Evolutionary conservation across 2,329 filamentous ascomycete species (phyloP), one percentile per base, ranked within the genome.

Genomic region (Ceratocystis harringtonii): DNA sequence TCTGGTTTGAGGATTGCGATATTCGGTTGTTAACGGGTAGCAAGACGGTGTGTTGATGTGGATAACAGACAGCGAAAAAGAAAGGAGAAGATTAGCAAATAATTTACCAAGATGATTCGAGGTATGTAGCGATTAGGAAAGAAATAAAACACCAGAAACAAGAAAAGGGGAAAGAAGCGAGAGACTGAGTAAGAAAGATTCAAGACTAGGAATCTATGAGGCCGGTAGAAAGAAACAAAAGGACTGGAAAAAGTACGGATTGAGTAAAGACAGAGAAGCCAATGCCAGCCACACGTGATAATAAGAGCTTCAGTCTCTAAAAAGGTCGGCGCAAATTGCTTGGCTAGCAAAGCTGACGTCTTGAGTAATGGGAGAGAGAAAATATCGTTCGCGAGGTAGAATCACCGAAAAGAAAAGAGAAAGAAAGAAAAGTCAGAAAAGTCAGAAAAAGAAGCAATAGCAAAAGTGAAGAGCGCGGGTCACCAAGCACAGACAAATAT

Each of bases 241-340:
- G 28, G 15, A 64, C 61, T 17, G 25, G 44, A 25, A 61, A 28
- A 55, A 55, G 60, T 17, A 65, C 44, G 44, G 41, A 65, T 65
- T 28, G 28, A 65, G 57, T 58, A 50, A 65, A 65, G 58, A 62
- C 45, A 30, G 7, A 65, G 32, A 62, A 48, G 28, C n/a, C 32
- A 28, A 50, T 15, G 22, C 63, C 61, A 32, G 61, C 43, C 61
- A 62, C 61, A 58, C 55, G 25, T 58, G 55, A 58, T 58, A 36
- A 58, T 57, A 15, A 22, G 25, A 57, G 25, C 52, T 28, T 57
- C 12, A 28, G 10, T 57, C 52, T 30, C 52, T 57, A 57, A 12
- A 57, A 28, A 32, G 30, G 28, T 25, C 52, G 22, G 52, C 52
- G 22, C 52, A 57, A 30, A 17, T 57, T 57, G 10, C 7, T 57